Evolutionary conservation across 1,284 basidiomycete species (phyloP).

Genomic region (Thelephora terrestris): DNA sequence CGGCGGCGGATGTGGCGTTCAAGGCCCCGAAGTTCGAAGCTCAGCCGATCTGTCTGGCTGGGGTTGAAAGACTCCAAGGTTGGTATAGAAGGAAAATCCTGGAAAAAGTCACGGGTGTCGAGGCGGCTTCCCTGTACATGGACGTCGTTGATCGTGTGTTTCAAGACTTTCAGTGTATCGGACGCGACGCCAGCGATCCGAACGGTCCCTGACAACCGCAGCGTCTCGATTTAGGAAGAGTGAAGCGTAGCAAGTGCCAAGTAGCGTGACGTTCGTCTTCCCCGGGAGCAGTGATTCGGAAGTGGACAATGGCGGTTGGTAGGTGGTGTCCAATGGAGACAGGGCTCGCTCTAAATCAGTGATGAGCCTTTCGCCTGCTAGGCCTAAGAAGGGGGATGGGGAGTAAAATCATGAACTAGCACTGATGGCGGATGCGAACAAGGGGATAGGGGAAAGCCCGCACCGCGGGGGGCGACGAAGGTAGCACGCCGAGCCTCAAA

Average conservation of each 20-base stretch:
- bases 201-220: constrained; percentile 28
- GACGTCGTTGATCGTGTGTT: constrained; percentile 22
- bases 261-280: constrained; percentile 19
- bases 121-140: constrained; percentile 29
- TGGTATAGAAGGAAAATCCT: constrained; percentile 18
- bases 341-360: constrained; percentile 29
- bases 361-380: constrained; percentile 12
- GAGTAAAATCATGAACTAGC: neutral
- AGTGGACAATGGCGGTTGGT: constrained; percentile 12
- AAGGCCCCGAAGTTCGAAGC: constrained; percentile 30
- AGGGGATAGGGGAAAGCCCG: constrained; percentile 8
- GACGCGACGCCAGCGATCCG: neutral
- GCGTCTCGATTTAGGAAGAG: constrained; percentile 15
- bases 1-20: constrained; percentile 17
- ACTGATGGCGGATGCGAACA: constrained; percentile 1
- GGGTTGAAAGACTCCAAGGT: constrained; percentile 27
- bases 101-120: constrained; percentile 22
- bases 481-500: constrained; percentile 26
- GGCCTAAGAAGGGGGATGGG: constrained; percentile 1
- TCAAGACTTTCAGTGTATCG: constrained; percentile 18
- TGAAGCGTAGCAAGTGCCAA: constrained; percentile 26
- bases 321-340: constrained; percentile 22
- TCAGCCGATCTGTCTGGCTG: constrained; percentile 24
- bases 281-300: constrained; percentile 28
- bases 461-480: constrained; percentile 13